Percentiles rank a stretch among this genome's conserved stretches.
These are phyloP conservation scores for Pseudonitzschia multiseries DNA, from an alignment of 108 stramenopile genomes.

Conservation along the genomic window DNA sequence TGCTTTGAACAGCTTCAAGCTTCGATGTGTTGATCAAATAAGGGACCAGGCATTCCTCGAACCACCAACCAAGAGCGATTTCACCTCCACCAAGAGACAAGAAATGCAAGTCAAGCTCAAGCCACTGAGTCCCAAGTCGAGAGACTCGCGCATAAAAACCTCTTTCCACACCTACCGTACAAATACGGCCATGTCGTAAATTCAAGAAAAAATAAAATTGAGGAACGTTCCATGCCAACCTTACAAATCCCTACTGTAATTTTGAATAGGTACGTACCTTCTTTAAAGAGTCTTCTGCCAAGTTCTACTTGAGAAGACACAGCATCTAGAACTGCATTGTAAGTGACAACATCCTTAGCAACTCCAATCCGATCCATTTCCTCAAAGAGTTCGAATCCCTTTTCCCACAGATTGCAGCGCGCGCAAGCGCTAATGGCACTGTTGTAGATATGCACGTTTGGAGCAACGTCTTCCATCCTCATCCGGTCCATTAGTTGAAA, in stretches of 20 bases:
- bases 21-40: constrained; percentile 69
- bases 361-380: constrained; percentile 78
- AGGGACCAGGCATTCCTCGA: constrained; percentile 82
- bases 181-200: background rate
- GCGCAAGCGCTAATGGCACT: constrained; percentile 86
- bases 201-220: background rate
- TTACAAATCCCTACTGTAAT: background rate
- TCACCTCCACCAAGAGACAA: constrained; percentile 85
- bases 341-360: constrained; percentile 77
- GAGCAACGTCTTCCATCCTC: constrained; percentile 73
- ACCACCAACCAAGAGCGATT: constrained; percentile 86
- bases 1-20: constrained; percentile 72
- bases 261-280: constrained; percentile 34
- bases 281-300: constrained; percentile 72
- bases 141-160: constrained; percentile 86
- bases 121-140: constrained; percentile 80
- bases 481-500: constrained; percentile 87
- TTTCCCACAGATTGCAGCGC: constrained; percentile 79
- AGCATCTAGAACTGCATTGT: constrained; percentile 88
- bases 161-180: constrained; percentile 46
- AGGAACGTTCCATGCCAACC: background rate
- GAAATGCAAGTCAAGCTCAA: constrained; percentile 86
- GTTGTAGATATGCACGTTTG: constrained; percentile 88
- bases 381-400: constrained; percentile 76
- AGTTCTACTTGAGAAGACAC: constrained; percentile 72